A percentile compares a stretch with the other conserved stretches of the same genome.
These are phyloP conservation scores for Citropsis articulata DNA, from an alignment of 345 rosid genomes.

Conservation along the genomic window DNA sequence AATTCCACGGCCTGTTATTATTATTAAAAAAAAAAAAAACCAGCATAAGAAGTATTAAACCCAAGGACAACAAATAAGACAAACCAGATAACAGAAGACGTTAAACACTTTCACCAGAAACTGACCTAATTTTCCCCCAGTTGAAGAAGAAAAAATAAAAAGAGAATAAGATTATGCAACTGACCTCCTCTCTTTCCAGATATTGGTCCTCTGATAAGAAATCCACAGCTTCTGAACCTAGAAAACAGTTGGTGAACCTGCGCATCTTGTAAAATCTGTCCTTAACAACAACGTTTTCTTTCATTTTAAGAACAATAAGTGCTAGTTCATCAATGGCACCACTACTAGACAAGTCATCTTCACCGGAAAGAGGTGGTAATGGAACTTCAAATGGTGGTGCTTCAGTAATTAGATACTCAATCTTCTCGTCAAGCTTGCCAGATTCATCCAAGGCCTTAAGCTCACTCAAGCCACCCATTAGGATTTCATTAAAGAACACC, in stretches of 20 bases:
- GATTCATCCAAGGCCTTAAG: constrained; percentile 58
- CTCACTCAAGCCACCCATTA: constrained; percentile 62
- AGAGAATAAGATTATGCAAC: constrained; percentile 10
- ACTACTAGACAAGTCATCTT: constrained; percentile 64
- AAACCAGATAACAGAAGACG: not conserved
- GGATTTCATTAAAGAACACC: constrained; percentile 66
- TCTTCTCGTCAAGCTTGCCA: constrained; percentile 71
- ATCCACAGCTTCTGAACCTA: constrained; percentile 79
- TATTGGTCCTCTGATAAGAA: constrained; percentile 65
- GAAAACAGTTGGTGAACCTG: constrained; percentile 61
- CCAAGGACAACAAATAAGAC: not conserved
- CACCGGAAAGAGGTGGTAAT: constrained; percentile 81
- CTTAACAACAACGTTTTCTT: constrained; percentile 53
- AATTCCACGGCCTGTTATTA: constrained; percentile 65
- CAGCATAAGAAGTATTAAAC: not conserved
- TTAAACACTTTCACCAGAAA: constrained; percentile 1
- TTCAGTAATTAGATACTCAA: constrained; percentile 50
- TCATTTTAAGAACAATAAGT: constrained; percentile 73
- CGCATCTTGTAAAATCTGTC: constrained; percentile 80
- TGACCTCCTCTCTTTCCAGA: constrained; percentile 73
- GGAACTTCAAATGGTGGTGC: constrained; percentile 65
- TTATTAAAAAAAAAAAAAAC: too few relatives aligned
- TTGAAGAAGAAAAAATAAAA: not conserved
- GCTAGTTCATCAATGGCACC: constrained; percentile 78
- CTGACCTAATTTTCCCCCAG: not conserved